Percentiles rank a stretch among this genome's conserved stretches.
Evolutionary conservation across 768 basidiomycete genomes (phyloP).

Genomic region (Agrocybe chaxingu): DNA sequence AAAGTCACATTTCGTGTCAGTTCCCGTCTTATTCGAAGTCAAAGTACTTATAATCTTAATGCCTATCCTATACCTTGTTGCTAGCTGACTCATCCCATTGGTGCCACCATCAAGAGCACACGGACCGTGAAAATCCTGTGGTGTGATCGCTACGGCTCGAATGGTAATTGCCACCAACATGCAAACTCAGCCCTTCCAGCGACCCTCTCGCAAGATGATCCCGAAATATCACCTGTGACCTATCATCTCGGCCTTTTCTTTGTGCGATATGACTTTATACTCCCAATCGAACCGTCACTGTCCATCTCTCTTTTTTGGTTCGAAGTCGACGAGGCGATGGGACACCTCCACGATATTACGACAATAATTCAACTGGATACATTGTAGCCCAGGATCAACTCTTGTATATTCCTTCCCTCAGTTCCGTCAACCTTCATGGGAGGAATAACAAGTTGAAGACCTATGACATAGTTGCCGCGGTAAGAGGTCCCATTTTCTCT

Average conservation of each 20-base stretch:
- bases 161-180: constrained; percentile 19
- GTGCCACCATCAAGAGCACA: constrained; percentile 19
- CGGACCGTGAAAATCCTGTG: constrained; percentile 28
- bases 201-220: constrained; percentile 17
- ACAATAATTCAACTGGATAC: constrained; percentile 31
- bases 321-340: constrained; percentile 32
- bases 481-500: background rate
- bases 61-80: background rate
- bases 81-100: background rate
- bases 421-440: constrained; percentile 8
- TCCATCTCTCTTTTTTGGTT: constrained; percentile 42
- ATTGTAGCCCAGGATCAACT: constrained; percentile 28
- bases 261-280: constrained; percentile 31
- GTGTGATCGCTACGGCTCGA: constrained; percentile 30
- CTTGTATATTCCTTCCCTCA: constrained; percentile 29
- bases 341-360: constrained; percentile 21
- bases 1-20: constrained; percentile 28
- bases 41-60: background rate
- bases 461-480: constrained; percentile 12
- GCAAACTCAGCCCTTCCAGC: constrained; percentile 20
- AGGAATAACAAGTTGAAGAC: background rate
- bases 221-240: constrained; percentile 25
- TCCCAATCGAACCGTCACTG: constrained; percentile 25
- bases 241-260: constrained; percentile 24
- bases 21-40: constrained; percentile 8